Evolutionary conservation across 2,329 filamentous ascomycete genomes (phyloP), one percentile per base, ranked within the genome.

Genomic region (Botrytis fabae): DNA sequence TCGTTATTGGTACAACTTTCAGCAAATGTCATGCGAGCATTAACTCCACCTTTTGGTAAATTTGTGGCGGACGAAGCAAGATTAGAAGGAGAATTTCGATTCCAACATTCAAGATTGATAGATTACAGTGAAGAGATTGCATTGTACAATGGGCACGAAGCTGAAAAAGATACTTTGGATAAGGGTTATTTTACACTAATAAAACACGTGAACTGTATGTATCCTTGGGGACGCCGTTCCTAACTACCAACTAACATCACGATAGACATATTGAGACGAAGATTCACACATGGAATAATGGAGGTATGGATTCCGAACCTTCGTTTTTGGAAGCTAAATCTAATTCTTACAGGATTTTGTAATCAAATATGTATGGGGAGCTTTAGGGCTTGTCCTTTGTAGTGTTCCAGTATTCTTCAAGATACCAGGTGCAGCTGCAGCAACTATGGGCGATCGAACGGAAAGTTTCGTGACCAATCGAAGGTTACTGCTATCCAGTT

Each of bases 351-450:
- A 79, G 82, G 96, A 99, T 82, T 99, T 98, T 82, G 94, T 98
- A 73, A 97, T 99, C 83, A 99, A 99, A 83, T 99, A 99, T 82
- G 96, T 98, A 83, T 99, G 96, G 96, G 96, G 96, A 59, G 95
- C 96, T 2, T 83, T 99, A 61, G 96, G 96, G 1, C 87, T 99
- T 76, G 83, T 97, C 76, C 90, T 99, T 16, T 99, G 96, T 85
- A 97, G 94, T 82, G 91, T 97, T 0, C 96, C 96, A 0, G 95
- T 98, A 2, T 99, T 99, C 82, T 93, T 99, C 86, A 95, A 95
- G 82, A 88, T 98, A 28, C 94, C 95, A 0, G 93, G 92, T 1
- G 84, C 85, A 20, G 84, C 82, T 48, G 82, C 85, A 12, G 76
- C 81, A 64, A 79, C 86, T 78, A 92, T 93, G 90, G 92, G 91